Evolutionary conservation across 305 asterid genomes (phyloP).

Genomic region (Striga hermonthica): DNA sequence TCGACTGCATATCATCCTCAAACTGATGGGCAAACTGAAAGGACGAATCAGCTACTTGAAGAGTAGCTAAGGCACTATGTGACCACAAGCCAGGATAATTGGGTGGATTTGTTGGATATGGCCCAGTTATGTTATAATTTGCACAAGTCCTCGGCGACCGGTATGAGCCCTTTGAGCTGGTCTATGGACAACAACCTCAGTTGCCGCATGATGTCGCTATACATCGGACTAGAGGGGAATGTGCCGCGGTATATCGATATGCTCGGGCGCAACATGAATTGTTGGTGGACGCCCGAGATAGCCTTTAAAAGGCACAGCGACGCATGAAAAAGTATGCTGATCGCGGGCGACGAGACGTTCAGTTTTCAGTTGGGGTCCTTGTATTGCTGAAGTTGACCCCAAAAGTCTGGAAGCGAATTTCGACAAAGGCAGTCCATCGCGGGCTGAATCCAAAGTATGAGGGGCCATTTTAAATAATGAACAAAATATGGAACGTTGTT

Average conservation of each 20-base stretch:
- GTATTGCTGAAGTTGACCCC: conserved; percentile 6
- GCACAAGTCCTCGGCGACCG: background rate
- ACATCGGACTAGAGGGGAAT: background rate
- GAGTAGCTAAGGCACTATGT: no score
- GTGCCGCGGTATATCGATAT: conserved; percentile 1
- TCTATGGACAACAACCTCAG: background rate
- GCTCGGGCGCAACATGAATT: background rate
- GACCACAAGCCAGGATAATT: no score
- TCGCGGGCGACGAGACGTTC: background rate
- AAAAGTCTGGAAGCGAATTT: conserved; percentile 4
- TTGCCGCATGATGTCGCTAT: background rate
- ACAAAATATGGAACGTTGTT: no score
- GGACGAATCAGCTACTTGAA: no score
- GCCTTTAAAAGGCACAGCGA: background rate
- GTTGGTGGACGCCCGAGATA: background rate
- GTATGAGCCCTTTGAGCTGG: conserved; percentile 11
- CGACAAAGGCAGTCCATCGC: background rate
- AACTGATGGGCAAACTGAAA: no score
- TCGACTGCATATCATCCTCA: no score
- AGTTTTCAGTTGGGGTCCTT: background rate
- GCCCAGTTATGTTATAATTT: no score
- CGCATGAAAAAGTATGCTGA: conserved; percentile 12
- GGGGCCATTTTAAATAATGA: background rate
- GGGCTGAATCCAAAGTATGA: conserved; percentile 11
- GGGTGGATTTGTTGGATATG: no score